Evolutionary conservation across 129 eudicot genomes (phyloP).

Genomic region (Flaveria brownii): DNA sequence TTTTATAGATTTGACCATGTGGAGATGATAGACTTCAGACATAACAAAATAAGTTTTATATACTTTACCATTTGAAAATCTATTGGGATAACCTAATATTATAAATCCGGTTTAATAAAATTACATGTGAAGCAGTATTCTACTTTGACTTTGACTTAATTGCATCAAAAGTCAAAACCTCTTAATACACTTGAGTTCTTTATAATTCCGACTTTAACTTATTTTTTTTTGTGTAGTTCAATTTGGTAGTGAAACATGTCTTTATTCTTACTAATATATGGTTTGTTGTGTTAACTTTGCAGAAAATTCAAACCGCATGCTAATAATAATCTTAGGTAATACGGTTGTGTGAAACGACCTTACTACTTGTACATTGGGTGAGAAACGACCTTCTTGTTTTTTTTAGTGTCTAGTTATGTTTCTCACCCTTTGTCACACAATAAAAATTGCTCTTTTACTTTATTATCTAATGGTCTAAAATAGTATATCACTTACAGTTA

Average conservation of each 20-base stretch:
- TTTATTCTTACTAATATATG: conserved; percentile 11
- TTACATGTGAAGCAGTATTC: no score
- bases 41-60: no score
- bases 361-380: background rate
- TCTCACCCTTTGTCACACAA: no score
- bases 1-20: background rate
- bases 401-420: no score
- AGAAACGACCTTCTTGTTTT: background rate
- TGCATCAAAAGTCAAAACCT: background rate
- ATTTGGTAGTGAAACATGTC: conserved; percentile 20
- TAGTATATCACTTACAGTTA: background rate
- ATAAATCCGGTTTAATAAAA: no score
- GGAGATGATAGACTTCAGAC: background rate
- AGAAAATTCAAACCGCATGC: background rate
- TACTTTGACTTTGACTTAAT: background rate
- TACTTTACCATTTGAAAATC: background rate
- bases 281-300: conserved; percentile 11
- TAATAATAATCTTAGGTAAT: conserved; percentile 29
- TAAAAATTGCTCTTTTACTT: background rate
- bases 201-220: no score
- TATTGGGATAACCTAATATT: background rate
- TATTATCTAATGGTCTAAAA: background rate
- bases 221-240: conserved; percentile 14
- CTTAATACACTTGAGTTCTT: background rate
- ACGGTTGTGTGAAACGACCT: background rate